phyloP scores from a whole-genome alignment of 768 basidiomycete species.

The Lentinula lateritia region DNA sequence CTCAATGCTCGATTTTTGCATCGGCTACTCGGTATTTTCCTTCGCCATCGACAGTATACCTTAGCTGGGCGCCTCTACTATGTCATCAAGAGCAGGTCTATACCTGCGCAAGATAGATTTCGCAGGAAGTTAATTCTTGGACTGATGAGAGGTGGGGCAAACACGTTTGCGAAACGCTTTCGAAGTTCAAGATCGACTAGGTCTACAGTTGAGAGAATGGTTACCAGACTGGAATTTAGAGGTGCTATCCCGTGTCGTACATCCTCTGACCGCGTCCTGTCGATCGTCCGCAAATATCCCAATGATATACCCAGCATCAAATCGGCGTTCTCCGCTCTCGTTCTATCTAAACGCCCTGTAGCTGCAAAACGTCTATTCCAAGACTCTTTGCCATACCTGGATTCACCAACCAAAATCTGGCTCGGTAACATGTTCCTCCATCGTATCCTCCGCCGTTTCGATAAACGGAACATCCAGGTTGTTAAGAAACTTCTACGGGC shows the following conservation, averaged over 20 bases:
- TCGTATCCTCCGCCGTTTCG: conserved; percentile 26
- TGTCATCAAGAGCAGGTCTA: conserved; percentile 15
- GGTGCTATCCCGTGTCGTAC: conserved; percentile 11
- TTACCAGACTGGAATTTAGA: conserved; percentile 20
- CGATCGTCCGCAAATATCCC: conserved; percentile 19
- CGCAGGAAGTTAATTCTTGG: conserved; percentile 24
- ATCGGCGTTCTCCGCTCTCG: conserved; percentile 30
- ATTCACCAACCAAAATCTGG: conserved; percentile 28
- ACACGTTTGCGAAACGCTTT: conserved; percentile 18
- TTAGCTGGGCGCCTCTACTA: conserved; percentile 26
- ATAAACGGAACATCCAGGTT: conserved; percentile 35
- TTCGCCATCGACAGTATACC: conserved; percentile 33
- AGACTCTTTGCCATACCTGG: conserved; percentile 20
- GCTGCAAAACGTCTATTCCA: conserved; percentile 40
- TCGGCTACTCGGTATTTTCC: conserved; percentile 33
- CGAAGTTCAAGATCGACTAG: not conserved
- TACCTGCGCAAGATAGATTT: conserved; percentile 19
- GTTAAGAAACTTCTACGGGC: conserved; percentile 21
- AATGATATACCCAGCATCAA: conserved; percentile 21
- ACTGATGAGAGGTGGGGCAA: conserved; percentile 27
- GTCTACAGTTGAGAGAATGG: conserved; percentile 19
- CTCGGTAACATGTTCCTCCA: conserved; percentile 58
- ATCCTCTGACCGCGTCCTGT: conserved; percentile 15
- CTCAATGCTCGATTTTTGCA: conserved; percentile 34
- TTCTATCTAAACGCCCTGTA: conserved; percentile 34